Conservation (phyloP, 768 basidiomycete genomes). For the Kwoniella pini region DNA sequence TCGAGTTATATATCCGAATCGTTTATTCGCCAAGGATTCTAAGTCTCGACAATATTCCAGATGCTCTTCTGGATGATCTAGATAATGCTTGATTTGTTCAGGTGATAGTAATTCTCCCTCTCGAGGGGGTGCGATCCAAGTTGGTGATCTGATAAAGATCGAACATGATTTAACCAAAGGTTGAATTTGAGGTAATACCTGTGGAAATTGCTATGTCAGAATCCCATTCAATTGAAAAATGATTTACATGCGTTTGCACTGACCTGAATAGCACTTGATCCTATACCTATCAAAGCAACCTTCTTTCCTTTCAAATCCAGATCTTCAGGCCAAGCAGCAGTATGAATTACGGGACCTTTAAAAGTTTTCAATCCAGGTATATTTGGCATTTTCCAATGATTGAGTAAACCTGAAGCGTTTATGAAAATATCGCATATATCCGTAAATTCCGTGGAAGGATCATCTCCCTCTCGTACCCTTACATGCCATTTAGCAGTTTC, state of each 20-base stretch:
- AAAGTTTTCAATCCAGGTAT: slow-evolving; percentile 64
- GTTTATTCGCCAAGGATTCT: slow-evolving; percentile 11
- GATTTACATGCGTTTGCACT: slow-evolving; percentile 1
- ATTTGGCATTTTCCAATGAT: slow-evolving; percentile 68
- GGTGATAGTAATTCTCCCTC: slow-evolving; percentile 10
- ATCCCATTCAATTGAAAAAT: no score
- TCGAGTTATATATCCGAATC: slow-evolving; percentile 15
- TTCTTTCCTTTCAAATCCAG: slow-evolving; percentile 41
- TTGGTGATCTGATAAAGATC: slow-evolving; percentile 7
- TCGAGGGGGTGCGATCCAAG: slow-evolving; percentile 11
- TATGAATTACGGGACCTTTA: slow-evolving; percentile 65
- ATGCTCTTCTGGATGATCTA: slow-evolving; percentile 12
- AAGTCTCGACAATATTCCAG: slow-evolving; percentile 10
- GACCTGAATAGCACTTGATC: slow-evolving; percentile 31
- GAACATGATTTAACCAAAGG: slow-evolving; percentile 11
- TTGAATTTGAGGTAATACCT: slow-evolving; percentile 14
- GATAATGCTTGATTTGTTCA: slow-evolving; percentile 1
- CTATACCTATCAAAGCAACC: slow-evolving; percentile 47
- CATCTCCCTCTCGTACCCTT: slow-evolving; percentile 36
- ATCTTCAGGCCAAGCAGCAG: slow-evolving; percentile 60
- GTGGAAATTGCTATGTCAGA: no score
- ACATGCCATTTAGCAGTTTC: slow-evolving; percentile 63
- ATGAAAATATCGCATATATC: slow-evolving; percentile 61
- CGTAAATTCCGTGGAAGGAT: slow-evolving; percentile 51
- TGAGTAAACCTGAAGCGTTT: slow-evolving; percentile 51